Evolutionary conservation across 345 rosid species (phyloP).

Genomic region (Gossypium turneri): DNA sequence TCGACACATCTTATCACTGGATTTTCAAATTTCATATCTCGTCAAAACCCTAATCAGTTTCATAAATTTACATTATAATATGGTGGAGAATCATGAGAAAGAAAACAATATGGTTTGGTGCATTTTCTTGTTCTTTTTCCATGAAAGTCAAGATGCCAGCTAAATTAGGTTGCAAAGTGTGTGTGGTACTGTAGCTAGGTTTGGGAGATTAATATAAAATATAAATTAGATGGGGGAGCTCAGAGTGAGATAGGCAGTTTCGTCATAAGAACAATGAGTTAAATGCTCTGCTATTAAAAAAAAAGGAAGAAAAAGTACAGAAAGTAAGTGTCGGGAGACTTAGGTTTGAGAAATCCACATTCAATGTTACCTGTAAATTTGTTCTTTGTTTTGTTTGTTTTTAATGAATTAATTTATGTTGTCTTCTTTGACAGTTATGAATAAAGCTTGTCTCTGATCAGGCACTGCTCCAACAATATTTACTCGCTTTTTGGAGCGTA

Average conservation of each 20-base stretch:
- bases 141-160: too few species aligned
- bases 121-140: too few species aligned
- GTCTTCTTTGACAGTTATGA: not conserved
- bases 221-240: not conserved
- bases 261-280: not conserved
- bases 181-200: too few species aligned
- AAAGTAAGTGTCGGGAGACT: not conserved
- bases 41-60: too few species aligned
- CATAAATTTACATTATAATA: too few species aligned
- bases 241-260: not conserved
- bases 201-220: too few species aligned
- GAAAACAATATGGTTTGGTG: too few species aligned
- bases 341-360: not conserved
- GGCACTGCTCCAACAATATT: not conserved
- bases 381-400: not conserved
- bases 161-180: too few species aligned
- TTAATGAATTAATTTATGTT: not conserved
- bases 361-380: conserved; percentile 4
- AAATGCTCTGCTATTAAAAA: not conserved
- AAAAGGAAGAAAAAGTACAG: not conserved
- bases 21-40: too few species aligned
- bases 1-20: too few species aligned
- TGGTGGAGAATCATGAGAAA: too few species aligned
- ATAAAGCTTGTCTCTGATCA: not conserved
- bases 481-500: too few species aligned